These are phyloP conservation scores for Solanum appendiculatum DNA, from an alignment of 257 asterid species.

Conservation along the genomic window DNA sequence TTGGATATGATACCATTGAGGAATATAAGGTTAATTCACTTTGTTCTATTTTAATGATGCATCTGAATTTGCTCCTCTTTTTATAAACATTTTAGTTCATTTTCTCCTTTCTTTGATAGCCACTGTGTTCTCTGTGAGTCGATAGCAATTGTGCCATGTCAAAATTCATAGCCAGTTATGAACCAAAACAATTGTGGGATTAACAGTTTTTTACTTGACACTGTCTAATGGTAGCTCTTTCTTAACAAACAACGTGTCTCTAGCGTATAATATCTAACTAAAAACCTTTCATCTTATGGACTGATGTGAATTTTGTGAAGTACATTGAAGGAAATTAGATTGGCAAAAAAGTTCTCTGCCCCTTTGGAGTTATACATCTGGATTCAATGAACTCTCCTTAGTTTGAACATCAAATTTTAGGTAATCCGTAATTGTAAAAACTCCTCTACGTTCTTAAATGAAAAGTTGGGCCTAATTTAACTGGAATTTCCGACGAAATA, in stretches of 20 bases:
- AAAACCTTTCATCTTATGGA: not conserved
- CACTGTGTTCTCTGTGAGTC: not conserved
- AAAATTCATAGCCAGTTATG: not conserved
- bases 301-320: not conserved
- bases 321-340: not conserved
- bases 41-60: not conserved
- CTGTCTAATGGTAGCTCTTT: not conserved
- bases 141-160: not conserved
- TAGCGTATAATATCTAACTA: not conserved
- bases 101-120: not conserved
- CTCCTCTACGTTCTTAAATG: not conserved
- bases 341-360: not conserved
- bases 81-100: not conserved
- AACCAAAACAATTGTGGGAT: not conserved
- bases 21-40: conserved; percentile 41
- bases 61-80: not conserved
- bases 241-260: not conserved
- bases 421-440: not conserved
- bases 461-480: not conserved
- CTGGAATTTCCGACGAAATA: not conserved
- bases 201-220: not conserved
- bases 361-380: not conserved
- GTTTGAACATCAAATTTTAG: not conserved
- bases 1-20: conserved; percentile 59
- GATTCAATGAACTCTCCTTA: not conserved